phyloP scores from a whole-genome alignment of 2,329 filamentous ascomycete species.

The Bipolaris oryzae region DNA sequence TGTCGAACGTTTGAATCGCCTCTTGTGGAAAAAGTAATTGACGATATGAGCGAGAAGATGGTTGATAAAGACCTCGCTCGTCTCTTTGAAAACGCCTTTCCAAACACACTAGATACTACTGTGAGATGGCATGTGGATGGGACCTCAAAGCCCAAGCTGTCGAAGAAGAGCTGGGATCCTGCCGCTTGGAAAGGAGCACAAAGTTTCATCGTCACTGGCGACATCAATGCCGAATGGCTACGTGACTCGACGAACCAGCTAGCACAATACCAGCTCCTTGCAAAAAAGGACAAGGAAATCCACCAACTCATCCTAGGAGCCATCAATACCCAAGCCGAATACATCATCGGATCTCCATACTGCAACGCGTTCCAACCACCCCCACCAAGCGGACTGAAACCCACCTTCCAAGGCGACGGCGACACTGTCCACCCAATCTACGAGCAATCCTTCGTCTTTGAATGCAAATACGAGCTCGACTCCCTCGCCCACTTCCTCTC shows the following conservation, averaged over 20 bases:
- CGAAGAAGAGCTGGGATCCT: conserved; percentile 37
- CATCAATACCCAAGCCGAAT: conserved; percentile 95
- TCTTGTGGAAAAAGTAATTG: conserved; percentile 85
- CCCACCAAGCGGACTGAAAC: conserved; percentile 74
- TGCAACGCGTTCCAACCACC: conserved; percentile 99
- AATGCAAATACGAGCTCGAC: conserved; percentile 99
- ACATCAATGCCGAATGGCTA: conserved; percentile 92
- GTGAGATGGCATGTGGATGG: conserved; percentile 83
- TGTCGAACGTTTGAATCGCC: conserved; percentile 91
- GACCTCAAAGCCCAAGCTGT: conserved; percentile 50
- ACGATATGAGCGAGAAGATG: conserved; percentile 79
- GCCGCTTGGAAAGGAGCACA: conserved; percentile 82
- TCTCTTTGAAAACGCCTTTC: conserved; percentile 94
- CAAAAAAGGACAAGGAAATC: conserved; percentile 79
- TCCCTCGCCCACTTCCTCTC: conserved; percentile 91
- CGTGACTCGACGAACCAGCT: conserved; percentile 94
- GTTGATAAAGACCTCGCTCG: conserved; percentile 85
- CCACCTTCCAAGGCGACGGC: conserved; percentile 78
- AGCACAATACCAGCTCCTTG: conserved; percentile 83
- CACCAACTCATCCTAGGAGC: conserved; percentile 84
- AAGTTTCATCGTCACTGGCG: conserved; percentile 90
- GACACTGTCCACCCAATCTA: conserved; percentile 87
- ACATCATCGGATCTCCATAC: conserved; percentile 91
- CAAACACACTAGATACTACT: conserved; percentile 88
- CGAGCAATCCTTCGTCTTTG: conserved; percentile 84